These are phyloP conservation scores for Arthrinium phaeospermum DNA, from an alignment of 2,329 filamentous ascomycete species.

Conservation along the genomic window DNA sequence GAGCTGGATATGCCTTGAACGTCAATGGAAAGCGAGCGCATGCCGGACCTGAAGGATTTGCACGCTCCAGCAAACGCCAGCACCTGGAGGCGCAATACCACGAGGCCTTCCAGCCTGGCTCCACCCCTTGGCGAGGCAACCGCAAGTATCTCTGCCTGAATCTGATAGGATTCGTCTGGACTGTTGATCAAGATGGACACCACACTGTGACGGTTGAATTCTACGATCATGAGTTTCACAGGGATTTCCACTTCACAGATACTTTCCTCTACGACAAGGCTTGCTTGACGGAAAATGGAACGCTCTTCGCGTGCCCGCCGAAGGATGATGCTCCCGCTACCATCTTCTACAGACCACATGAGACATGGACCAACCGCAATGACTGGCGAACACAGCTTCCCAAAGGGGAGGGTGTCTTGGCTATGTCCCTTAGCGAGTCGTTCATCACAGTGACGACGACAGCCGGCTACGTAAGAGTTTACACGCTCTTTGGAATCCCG, in stretches of 20 bases:
- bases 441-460: conserved; percentile 91
- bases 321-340: conserved; percentile 70
- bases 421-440: conserved; percentile 88
- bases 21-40: conserved; percentile 55
- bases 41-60: conserved; percentile 58
- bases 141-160: conserved; percentile 93
- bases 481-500: conserved; percentile 89
- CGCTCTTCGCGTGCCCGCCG: conserved; percentile 83
- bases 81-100: conserved; percentile 72
- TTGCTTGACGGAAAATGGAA: conserved; percentile 83
- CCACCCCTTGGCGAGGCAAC: conserved; percentile 94
- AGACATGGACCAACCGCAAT: conserved; percentile 89
- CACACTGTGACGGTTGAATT: conserved; percentile 97
- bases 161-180: conserved; percentile 94
- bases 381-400: conserved; percentile 94
- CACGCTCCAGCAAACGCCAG: conserved; percentile 54
- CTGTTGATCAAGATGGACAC: conserved; percentile 90
- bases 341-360: conserved; percentile 96
- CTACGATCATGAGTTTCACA: conserved; percentile 89
- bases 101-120: conserved; percentile 87
- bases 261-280: conserved; percentile 96
- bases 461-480: conserved; percentile 87
- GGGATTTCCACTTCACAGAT: conserved; percentile 97
- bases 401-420: conserved; percentile 81
- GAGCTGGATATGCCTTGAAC: conserved; percentile 80